Percentiles rank a stretch among this genome's conserved stretches.
These are phyloP conservation scores for Fonsecaea pugnacius DNA, from an alignment of 2,329 filamentous ascomycete genomes.

Conservation along the genomic window DNA sequence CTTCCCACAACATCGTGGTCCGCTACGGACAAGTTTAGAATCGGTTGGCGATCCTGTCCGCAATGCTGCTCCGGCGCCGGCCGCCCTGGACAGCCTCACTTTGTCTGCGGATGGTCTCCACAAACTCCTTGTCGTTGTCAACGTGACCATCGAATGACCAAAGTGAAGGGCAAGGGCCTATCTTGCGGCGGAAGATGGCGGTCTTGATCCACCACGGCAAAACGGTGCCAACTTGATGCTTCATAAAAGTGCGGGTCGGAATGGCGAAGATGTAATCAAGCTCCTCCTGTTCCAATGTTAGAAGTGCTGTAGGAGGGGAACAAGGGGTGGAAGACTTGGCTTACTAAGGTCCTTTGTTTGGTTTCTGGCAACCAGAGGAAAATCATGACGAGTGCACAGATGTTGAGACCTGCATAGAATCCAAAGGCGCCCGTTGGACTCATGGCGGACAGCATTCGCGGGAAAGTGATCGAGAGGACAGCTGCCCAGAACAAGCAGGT, in stretches of 20 bases:
- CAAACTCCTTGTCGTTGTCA: slow-evolving; percentile 34
- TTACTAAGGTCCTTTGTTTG: slow-evolving; percentile 50
- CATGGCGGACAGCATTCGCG: slow-evolving; percentile 50
- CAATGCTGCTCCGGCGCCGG: slow-evolving; percentile 31
- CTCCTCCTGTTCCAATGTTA: slow-evolving; percentile 47
- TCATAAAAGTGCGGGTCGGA: slow-evolving; percentile 58
- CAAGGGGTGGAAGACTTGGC: background rate
- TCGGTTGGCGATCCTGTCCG: slow-evolving; percentile 26
- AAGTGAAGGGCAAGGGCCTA: slow-evolving; percentile 53
- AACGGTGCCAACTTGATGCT: slow-evolving; percentile 58
- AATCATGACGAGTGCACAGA: slow-evolving; percentile 62
- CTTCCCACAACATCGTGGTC: no score
- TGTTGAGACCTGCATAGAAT: slow-evolving; percentile 62
- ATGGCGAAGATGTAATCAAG: slow-evolving; percentile 60
- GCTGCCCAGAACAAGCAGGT: slow-evolving; percentile 45
- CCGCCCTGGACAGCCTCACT: slow-evolving; percentile 27
- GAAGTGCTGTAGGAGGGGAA: background rate
- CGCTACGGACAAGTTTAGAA: slow-evolving; percentile 15
- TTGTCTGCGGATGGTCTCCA: slow-evolving; percentile 34
- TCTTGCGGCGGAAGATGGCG: slow-evolving; percentile 58
- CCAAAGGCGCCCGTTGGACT: slow-evolving; percentile 58
- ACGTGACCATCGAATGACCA: slow-evolving; percentile 50
- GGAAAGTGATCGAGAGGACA: slow-evolving; percentile 51
- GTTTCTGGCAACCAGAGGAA: slow-evolving; percentile 61
- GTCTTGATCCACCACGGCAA: slow-evolving; percentile 64